phyloP scores from a whole-genome alignment of 164 flowering plant species.

The Vitis cinerea region DNA sequence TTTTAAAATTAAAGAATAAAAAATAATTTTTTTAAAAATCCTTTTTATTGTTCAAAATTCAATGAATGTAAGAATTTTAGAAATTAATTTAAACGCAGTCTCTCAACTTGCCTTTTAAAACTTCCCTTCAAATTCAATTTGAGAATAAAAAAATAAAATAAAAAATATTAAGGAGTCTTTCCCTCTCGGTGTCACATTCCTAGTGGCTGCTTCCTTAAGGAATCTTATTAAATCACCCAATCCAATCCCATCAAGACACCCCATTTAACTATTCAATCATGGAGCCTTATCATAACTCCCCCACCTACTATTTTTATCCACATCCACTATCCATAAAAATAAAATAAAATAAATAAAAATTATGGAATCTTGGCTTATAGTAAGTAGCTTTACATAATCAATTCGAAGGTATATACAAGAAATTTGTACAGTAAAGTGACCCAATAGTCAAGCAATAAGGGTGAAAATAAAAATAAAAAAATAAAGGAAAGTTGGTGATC shows the following conservation, averaged over 20 bases:
- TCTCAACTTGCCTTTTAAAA: too few relatives aligned
- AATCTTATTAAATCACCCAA: conserved; percentile 8
- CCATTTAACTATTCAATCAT: conserved; percentile 16
- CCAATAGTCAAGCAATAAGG: neutral
- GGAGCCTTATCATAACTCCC: conserved; percentile 8
- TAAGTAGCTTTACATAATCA: conserved; percentile 2
- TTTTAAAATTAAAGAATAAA: too few relatives aligned
- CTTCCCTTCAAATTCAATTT: too few relatives aligned
- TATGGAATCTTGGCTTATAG: neutral
- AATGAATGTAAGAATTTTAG: too few relatives aligned
- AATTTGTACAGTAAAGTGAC: neutral
- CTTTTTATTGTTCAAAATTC: too few relatives aligned
- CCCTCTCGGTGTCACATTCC: conserved; percentile 6
- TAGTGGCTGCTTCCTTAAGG: conserved; percentile 12
- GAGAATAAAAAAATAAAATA: too few relatives aligned
- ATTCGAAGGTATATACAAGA: neutral
- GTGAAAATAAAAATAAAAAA: neutral
- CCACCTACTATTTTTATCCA: conserved; percentile 9
- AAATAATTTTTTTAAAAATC: too few relatives aligned
- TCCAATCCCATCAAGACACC: conserved; percentile 8
- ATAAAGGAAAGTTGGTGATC: neutral
- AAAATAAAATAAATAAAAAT: neutral
- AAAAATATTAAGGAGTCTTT: too few relatives aligned
- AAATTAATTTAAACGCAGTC: too few relatives aligned
- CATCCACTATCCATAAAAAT: neutral